phyloP scores from a whole-genome alignment of 352 stramenopile genomes.

The Phytophthora europaea region DNA sequence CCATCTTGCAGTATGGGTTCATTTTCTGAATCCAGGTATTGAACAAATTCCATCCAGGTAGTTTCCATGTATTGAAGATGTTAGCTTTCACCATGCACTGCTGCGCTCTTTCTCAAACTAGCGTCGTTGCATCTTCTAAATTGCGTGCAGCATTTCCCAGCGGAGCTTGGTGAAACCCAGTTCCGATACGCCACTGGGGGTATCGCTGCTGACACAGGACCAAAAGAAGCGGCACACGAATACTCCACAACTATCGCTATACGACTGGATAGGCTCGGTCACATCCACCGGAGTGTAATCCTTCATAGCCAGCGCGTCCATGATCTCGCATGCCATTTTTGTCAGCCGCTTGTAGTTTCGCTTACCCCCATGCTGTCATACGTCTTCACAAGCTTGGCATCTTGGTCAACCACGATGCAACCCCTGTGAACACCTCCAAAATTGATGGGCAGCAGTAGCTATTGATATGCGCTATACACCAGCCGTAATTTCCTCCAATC shows the following conservation, averaged over 20 bases:
- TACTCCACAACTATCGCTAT: conserved; percentile 15
- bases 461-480: background rate
- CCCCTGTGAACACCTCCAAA: conserved; percentile 13
- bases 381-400: conserved; percentile 1
- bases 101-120: background rate
- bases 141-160: conserved; percentile 1
- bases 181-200: background rate
- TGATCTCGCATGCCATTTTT: conserved; percentile 2
- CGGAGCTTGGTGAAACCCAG: conserved; percentile 3
- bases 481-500: background rate
- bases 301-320: background rate
- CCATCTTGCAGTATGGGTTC: too few relatives aligned
- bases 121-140: conserved; percentile 4
- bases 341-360: background rate
- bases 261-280: conserved; percentile 3
- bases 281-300: background rate
- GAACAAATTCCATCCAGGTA: background rate
- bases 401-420: conserved; percentile 1
- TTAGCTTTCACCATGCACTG: background rate
- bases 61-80: conserved; percentile 7
- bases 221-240: conserved; percentile 7
- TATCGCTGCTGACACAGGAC: background rate
- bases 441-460: conserved; percentile 8
- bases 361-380: conserved; percentile 13
- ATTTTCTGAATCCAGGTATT: background rate